Evolutionary conservation across 2,329 filamentous ascomycete genomes (phyloP).

Genomic region (Cladosporium oxysporum): DNA sequence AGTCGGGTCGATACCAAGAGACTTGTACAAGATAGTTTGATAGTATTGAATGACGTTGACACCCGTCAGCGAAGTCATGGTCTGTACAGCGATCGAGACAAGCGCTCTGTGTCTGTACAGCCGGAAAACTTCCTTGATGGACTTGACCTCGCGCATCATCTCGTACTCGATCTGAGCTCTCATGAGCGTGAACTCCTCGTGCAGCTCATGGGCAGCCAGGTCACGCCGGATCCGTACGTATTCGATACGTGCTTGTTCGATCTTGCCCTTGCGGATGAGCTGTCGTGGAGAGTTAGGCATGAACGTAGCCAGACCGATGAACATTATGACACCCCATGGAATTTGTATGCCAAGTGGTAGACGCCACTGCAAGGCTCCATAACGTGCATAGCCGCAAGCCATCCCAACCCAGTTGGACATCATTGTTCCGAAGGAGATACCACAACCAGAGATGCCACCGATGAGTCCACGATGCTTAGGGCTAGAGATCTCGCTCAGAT

Average conservation of each 20-base stretch:
- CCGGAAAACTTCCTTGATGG: constrained; percentile 54
- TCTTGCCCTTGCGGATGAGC: constrained; percentile 75
- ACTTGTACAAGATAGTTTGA: constrained; percentile 55
- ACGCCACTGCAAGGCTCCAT: constrained; percentile 70
- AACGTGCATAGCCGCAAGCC: constrained; percentile 60
- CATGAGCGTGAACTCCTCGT: constrained; percentile 58
- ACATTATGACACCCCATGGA: constrained; percentile 76
- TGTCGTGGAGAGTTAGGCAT: constrained; percentile 85
- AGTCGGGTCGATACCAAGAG: constrained; percentile 52
- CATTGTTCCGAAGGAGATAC: constrained; percentile 68
- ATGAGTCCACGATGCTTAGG: constrained; percentile 68
- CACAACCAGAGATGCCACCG: constrained; percentile 82
- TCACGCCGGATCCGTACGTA: constrained; percentile 74
- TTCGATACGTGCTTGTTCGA: constrained; percentile 63
- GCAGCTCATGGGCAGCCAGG: constrained; percentile 63
- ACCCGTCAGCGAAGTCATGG: constrained; percentile 59
- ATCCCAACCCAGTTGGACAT: constrained; percentile 74
- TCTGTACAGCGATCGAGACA: constrained; percentile 58
- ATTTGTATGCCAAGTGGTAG: constrained; percentile 82
- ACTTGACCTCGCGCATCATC: constrained; percentile 57
- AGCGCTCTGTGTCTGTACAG: constrained; percentile 55
- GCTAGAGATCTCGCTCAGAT: constrained; percentile 76
- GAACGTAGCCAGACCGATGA: constrained; percentile 65
- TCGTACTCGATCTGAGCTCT: constrained; percentile 53
- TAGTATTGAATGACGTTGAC: constrained; percentile 57